Evolutionary conservation across 2,329 filamentous ascomycete genomes (phyloP).

Genomic region (Conoideocrella luteorostrata): DNA sequence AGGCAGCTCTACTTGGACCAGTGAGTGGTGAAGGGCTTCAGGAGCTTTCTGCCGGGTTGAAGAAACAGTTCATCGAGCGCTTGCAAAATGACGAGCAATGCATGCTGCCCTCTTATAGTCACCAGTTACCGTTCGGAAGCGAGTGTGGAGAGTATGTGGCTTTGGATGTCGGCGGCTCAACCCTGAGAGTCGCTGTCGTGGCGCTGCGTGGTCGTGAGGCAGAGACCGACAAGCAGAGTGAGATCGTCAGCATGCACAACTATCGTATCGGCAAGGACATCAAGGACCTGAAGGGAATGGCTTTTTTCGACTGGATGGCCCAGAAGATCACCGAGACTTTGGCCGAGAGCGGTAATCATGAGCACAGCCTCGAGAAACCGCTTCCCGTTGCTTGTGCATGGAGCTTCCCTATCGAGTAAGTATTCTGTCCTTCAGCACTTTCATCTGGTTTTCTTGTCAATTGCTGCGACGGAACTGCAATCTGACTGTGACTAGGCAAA

Average conservation of each 20-base stretch:
- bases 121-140: slow-evolving; percentile 53
- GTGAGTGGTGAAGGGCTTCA: slow-evolving; percentile 38
- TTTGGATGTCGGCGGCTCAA: slow-evolving; percentile 64
- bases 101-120: slow-evolving; percentile 62
- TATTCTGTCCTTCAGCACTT: slow-evolving; percentile 12
- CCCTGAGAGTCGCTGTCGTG: slow-evolving; percentile 57
- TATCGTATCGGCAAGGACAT: slow-evolving; percentile 51
- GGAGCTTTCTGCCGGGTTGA: slow-evolving; percentile 42
- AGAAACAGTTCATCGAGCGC: slow-evolving; percentile 47
- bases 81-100: slow-evolving; percentile 46
- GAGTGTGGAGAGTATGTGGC: slow-evolving; percentile 56
- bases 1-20: slow-evolving; percentile 43
- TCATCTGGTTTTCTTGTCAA: too few species aligned
- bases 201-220: slow-evolving; percentile 44
- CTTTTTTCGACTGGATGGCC: slow-evolving; percentile 65
- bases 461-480: neutral
- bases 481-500: slow-evolving; percentile 45
- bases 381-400: slow-evolving; percentile 58
- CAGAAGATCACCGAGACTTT: slow-evolving; percentile 52
- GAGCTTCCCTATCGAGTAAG: slow-evolving; percentile 66
- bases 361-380: slow-evolving; percentile 31
- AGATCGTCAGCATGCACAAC: slow-evolving; percentile 47
- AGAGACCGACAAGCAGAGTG: slow-evolving; percentile 33
- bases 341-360: slow-evolving; percentile 32
- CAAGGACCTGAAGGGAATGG: slow-evolving; percentile 50